These are phyloP conservation scores for Boletales sp. DNA, from an alignment of 768 basidiomycete species.

Conservation along the genomic window DNA sequence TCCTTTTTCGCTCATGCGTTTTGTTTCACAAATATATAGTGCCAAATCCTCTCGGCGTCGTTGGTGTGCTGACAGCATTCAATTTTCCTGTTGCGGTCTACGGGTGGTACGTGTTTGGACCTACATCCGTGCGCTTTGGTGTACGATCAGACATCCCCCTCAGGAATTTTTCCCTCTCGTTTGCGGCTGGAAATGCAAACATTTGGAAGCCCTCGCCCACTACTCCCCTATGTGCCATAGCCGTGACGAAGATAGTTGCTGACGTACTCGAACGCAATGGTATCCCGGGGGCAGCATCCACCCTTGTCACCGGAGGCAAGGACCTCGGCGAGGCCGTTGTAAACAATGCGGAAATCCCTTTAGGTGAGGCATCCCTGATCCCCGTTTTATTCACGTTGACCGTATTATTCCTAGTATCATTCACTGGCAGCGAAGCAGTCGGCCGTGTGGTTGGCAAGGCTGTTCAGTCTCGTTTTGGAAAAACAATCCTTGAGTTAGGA, in stretches of 20 bases:
- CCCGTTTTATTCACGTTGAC: slow-evolving; percentile 2
- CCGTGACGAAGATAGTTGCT: slow-evolving; percentile 82
- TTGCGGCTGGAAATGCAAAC: slow-evolving; percentile 89
- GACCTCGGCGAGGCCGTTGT: slow-evolving; percentile 79
- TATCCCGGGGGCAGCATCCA: slow-evolving; percentile 79
- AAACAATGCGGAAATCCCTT: slow-evolving; percentile 67
- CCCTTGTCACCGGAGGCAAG: slow-evolving; percentile 79
- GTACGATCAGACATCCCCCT: slow-evolving; percentile 4
- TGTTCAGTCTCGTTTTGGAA: slow-evolving; percentile 87
- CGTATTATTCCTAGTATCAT: slow-evolving; percentile 60
- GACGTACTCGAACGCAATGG: slow-evolving; percentile 77
- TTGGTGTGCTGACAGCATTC: slow-evolving; percentile 84
- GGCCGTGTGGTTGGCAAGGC: slow-evolving; percentile 85
- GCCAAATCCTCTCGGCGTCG: slow-evolving; percentile 81
- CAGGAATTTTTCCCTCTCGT: slow-evolving; percentile 88
- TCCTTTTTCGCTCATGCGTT: slow-evolving; percentile 1
- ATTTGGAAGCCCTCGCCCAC: slow-evolving; percentile 94
- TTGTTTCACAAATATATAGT: slow-evolving; percentile 43
- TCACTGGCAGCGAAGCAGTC: slow-evolving; percentile 89
- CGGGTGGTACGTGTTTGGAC: slow-evolving; percentile 60
- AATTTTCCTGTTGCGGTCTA: slow-evolving; percentile 96
- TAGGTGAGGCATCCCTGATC: slow-evolving; percentile 47
- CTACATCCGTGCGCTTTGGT: slow-evolving; percentile 1
- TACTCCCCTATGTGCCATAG: slow-evolving; percentile 88
- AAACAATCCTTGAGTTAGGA: slow-evolving; percentile 86